These are phyloP conservation scores for Sarocladium oryzae DNA, from an alignment of 2,329 filamentous ascomycete genomes.

Conservation along the genomic window DNA sequence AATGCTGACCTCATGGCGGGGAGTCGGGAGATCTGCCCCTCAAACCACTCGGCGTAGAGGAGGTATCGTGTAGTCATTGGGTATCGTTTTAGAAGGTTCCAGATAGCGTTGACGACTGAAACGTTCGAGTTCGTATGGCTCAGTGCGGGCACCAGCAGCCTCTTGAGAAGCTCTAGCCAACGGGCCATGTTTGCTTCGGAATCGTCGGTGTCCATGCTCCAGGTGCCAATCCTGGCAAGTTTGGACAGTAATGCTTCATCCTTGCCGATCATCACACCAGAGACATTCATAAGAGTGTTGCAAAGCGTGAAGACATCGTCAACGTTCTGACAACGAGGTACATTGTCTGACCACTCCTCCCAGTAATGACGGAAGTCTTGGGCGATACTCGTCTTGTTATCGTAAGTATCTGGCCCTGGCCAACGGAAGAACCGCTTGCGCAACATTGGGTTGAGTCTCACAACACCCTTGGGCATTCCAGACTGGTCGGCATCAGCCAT, in stretches of 20 bases:
- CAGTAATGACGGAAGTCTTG: constrained; percentile 91
- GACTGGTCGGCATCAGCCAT: constrained; percentile 53
- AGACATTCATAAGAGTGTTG: constrained; percentile 74
- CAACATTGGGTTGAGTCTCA: constrained; percentile 53
- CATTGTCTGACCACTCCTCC: constrained; percentile 92
- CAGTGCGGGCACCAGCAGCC: constrained; percentile 79
- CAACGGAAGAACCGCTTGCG: constrained; percentile 69
- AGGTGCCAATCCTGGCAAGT: constrained; percentile 75
- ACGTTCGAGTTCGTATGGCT: constrained; percentile 83
- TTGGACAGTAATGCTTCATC: constrained; percentile 74
- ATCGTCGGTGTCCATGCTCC: constrained; percentile 63
- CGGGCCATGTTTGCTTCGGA: constrained; percentile 65
- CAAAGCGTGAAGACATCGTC: constrained; percentile 89
- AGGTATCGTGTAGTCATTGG: constrained; percentile 71
- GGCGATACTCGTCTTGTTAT: constrained; percentile 57
- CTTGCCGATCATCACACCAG: constrained; percentile 83
- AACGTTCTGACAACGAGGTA: constrained; percentile 83
- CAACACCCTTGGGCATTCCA: constrained; percentile 60
- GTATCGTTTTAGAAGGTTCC: constrained; percentile 73
- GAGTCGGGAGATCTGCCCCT: constrained; percentile 66
- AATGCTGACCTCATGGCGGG: constrained; percentile 77
- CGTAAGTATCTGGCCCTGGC: constrained; percentile 74
- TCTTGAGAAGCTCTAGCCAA: constrained; percentile 80
- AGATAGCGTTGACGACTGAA: constrained; percentile 78
- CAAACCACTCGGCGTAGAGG: constrained; percentile 92